phyloP scores from a whole-genome alignment of 2,329 filamentous ascomycete species.

The Talaromyces atroroseus region DNA sequence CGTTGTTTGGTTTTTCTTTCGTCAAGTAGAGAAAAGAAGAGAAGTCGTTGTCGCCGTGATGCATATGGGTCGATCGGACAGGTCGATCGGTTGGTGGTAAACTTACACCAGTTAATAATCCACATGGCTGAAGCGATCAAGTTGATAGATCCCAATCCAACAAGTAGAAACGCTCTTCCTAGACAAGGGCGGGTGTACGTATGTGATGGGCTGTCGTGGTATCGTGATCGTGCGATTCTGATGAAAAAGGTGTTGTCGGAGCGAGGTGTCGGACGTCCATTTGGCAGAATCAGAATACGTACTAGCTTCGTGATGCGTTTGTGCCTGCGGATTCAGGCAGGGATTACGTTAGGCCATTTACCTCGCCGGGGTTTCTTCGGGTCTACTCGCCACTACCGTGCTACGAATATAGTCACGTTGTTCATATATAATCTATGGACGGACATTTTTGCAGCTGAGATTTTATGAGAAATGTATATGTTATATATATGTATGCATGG shows the following conservation, averaged over 20 bases:
- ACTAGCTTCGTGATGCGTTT: not conserved
- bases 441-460: too few relatives aligned
- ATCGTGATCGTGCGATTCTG: not conserved
- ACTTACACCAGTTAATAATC: conserved; percentile 91
- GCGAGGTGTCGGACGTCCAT: conserved; percentile 9
- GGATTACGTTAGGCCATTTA: not conserved
- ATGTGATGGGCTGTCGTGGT: not conserved
- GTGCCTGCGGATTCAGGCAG: not conserved
- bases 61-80: not conserved
- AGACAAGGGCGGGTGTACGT: not conserved
- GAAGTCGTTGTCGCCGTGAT: too few relatives aligned
- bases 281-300: conserved; percentile 8
- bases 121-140: conserved; percentile 57
- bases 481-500: too few relatives aligned
- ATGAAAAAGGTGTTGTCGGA: not conserved
- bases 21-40: not conserved
- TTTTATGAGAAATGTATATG: too few relatives aligned
- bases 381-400: too few relatives aligned
- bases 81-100: conserved; percentile 10
- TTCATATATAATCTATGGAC: too few relatives aligned
- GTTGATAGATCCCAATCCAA: not conserved
- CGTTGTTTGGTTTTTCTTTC: not conserved
- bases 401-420: too few relatives aligned
- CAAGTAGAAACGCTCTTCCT: not conserved
- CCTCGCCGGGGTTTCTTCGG: not conserved